phyloP scores from a whole-genome alignment of 2,329 filamentous ascomycete species.

The Colletotrichum endophyticum region DNA sequence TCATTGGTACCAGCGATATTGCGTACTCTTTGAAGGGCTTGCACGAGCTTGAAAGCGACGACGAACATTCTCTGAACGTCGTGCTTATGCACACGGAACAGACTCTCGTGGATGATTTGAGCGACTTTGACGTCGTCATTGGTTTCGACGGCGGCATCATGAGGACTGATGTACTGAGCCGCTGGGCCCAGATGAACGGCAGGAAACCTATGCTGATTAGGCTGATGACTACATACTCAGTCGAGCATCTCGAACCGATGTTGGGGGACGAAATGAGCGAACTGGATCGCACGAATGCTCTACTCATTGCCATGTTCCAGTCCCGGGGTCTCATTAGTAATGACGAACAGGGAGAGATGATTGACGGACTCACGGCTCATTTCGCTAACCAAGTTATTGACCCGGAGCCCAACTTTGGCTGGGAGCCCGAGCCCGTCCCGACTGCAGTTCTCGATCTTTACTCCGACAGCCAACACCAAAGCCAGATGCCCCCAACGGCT shows the following conservation, averaged over 20 bases:
- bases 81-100: slow-evolving; percentile 47
- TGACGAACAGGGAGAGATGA: slow-evolving; percentile 28
- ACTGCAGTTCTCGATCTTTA: slow-evolving; percentile 55
- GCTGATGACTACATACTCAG: slow-evolving; percentile 54
- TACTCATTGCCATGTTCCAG: slow-evolving; percentile 37
- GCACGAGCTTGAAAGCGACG: slow-evolving; percentile 32
- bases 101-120: slow-evolving; percentile 37
- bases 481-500: background rate
- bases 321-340: slow-evolving; percentile 28
- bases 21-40: slow-evolving; percentile 38
- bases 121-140: slow-evolving; percentile 54
- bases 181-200: slow-evolving; percentile 11
- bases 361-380: slow-evolving; percentile 47
- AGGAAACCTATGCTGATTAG: slow-evolving; percentile 50
- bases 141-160: slow-evolving; percentile 58
- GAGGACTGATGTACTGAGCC: slow-evolving; percentile 30
- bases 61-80: slow-evolving; percentile 39
- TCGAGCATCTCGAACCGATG: slow-evolving; percentile 60
- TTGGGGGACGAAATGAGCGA: slow-evolving; percentile 42
- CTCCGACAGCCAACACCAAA: slow-evolving; percentile 37
- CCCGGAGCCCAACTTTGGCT: slow-evolving; percentile 43
- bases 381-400: slow-evolving; percentile 53
- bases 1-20: slow-evolving; percentile 47
- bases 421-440: slow-evolving; percentile 53
- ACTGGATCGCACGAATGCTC: slow-evolving; percentile 53